Evolutionary conservation across 2,329 filamentous ascomycete genomes (phyloP), one percentile per base, ranked within the genome.

Genomic region (Monilinia fructigena): DNA sequence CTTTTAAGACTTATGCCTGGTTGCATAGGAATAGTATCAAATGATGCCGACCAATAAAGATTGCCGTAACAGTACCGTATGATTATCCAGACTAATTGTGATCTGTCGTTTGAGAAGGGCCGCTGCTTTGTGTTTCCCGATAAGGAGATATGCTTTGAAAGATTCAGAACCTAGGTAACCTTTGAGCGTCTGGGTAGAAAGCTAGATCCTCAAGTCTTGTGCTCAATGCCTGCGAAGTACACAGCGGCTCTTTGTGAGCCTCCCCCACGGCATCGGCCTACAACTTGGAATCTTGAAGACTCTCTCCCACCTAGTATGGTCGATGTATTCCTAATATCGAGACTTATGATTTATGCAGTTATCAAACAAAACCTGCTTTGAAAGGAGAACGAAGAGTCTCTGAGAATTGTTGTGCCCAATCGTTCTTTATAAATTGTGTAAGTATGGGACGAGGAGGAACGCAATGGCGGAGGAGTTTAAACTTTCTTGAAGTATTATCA

Each of bases 261-360:
- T 56, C 58, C 65, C 65, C 65, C 54, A 53, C 63, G 63, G 63
- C 65, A 66, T 66, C 65, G 35, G 65, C 58, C 65, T 45, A 55
- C 52, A 47, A 55, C 56, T 28, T 35, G 26, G 31, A 63, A 60
- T 65, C 20, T 23, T 42, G 31, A 26, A 47, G 42, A 65, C 42
- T 52, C 54, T 40, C 62, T 50, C 58, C 45, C 45, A 31, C 58
- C 58, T 38, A 18, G 12, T 60, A 35, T 60, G 20, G n/a, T 50
- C 45, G 28, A 60, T 38, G n/a, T 26, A 50, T 50, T 14, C 7
- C 31, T 50, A 38, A 50, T 50, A 12, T 18, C 58, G 31, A 48
- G 50, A 45, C 18, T 50, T 38, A 14, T 50, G 20, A 20, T 50
- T 2, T 20, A 38, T 48, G 28, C 11, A 10, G 12, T 26, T 26